Percentiles rank a stretch among this genome's conserved stretches.
phyloP scores from a whole-genome alignment of 2,329 filamentous ascomycete species.

The Scytalidium lignicola region DNA sequence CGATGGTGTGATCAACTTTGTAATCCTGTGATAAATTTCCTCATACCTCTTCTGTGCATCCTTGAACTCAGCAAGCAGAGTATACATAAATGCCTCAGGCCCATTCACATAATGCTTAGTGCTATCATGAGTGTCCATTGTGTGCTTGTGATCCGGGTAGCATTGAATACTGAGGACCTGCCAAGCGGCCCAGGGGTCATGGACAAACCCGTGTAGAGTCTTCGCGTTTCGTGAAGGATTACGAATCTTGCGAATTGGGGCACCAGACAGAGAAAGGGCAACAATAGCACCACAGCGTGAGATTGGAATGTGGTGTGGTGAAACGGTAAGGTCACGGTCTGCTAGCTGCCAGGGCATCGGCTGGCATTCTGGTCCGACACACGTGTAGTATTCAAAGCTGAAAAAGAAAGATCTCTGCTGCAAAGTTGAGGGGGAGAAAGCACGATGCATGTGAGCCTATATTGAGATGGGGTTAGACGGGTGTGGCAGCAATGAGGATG shows the following conservation, averaged over 20 bases:
- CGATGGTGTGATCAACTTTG: constrained; percentile 53
- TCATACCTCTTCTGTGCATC: constrained; percentile 55
- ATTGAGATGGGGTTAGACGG: not conserved
- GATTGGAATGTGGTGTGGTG: constrained; percentile 50
- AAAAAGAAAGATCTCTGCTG: constrained; percentile 56
- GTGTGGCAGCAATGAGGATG: constrained; percentile 1
- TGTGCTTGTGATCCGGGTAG: constrained; percentile 54
- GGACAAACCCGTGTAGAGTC: constrained; percentile 45
- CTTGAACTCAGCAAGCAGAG: constrained; percentile 53
- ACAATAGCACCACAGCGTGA: constrained; percentile 55
- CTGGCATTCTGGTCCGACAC: constrained; percentile 48
- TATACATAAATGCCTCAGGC: constrained; percentile 55
- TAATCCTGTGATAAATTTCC: constrained; percentile 51
- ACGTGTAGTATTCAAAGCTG: constrained; percentile 60
- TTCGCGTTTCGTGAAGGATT: constrained; percentile 44
- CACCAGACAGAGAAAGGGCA: constrained; percentile 50
- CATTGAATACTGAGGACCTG: constrained; percentile 54
- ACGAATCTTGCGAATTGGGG: constrained; percentile 42
- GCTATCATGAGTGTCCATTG: constrained; percentile 49
- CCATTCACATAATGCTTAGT: constrained; percentile 54
- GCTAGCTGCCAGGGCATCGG: constrained; percentile 57
- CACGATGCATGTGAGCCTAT: constrained; percentile 14
- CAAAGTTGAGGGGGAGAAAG: constrained; percentile 30
- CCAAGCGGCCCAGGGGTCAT: constrained; percentile 55
- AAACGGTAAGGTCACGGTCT: constrained; percentile 34